Evolutionary conservation across 768 basidiomycete genomes (phyloP).

Genomic region (Tricholoma bakamatsutake): DNA sequence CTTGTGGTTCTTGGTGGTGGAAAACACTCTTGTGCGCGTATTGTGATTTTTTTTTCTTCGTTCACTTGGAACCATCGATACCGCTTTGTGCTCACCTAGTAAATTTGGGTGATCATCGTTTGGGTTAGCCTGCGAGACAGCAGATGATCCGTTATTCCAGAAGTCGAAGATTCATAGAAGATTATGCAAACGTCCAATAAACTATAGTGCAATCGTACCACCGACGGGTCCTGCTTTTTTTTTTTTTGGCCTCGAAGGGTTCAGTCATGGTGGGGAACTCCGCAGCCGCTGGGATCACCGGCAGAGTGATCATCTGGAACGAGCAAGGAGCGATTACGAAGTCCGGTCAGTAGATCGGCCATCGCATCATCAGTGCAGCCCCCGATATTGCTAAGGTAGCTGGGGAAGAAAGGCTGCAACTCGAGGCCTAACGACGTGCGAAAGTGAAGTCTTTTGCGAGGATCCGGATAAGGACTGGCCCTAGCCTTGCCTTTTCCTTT

Average conservation of each 20-base stretch:
- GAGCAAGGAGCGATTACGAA: not conserved
- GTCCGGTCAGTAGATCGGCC: not conserved
- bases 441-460: not conserved
- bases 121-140: no score
- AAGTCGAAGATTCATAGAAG: not conserved
- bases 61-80: no score
- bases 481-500: constrained; percentile 3
- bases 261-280: not conserved
- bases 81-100: not conserved
- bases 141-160: no score
- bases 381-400: not conserved
- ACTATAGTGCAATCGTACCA: not conserved
- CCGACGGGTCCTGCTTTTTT: not conserved
- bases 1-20: no score
- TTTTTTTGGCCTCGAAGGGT: not conserved
- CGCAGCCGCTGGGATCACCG: not conserved
- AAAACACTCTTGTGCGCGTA: not conserved
- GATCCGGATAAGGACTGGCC: not conserved
- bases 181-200: not conserved
- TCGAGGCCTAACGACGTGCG: not conserved
- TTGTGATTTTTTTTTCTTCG: not conserved
- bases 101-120: not conserved
- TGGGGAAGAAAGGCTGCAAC: not conserved
- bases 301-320: not conserved
- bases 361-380: not conserved